Base-by-base conservation (phyloP, 805 yeast species). In the Yarrowia sp. region DNA sequence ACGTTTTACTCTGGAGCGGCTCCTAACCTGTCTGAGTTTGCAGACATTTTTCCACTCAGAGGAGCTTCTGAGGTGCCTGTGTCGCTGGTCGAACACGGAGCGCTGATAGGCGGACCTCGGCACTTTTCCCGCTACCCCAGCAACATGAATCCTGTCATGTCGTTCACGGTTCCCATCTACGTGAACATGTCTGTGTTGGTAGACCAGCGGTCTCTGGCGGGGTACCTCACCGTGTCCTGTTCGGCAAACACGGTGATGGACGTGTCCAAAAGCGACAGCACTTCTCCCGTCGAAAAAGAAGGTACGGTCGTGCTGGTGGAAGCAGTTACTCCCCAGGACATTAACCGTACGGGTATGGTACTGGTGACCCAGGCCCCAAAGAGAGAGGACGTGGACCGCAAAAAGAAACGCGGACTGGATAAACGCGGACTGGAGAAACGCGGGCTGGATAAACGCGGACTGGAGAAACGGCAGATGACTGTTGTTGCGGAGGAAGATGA, bases 91-190 rank as follows among this genome's bases (percentile, higher is more conserved):
- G 51, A 41, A 7, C 30, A 43, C n/a, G 51, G 51, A 1, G 51
- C 51, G n/a, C 22, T 58, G 11, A 30, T 58, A 1, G 63, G 63
- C 3, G 63, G 63, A 4, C 63, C 63, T 0, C 22, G 51, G 2
- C 51, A 41, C 30, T 41, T 58, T 30, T 43, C 49, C 7, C 22
- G 51, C 4, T 58, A 58, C 41, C 63, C 63, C 6, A 8, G 21
- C 17, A 58, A 43, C 41, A 32, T 58, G 41, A 58, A 58, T n/a
- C 63, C 63, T 10, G 81, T 85, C 68, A 78, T 90, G 81, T 90
- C 96, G 0, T 77, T 92, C 75, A 88, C 97, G 0, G 69, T 90
- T 4, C 95, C 97, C 0, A 82, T 92, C 2, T 86, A 81, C 70
- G 83, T 90, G 17, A 87, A 88, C 68, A 80, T 86, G n/a, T 87